phyloP scores from a whole-genome alignment of 1,139 yeast species.

The Yamadazyma atmosphaerica region DNA sequence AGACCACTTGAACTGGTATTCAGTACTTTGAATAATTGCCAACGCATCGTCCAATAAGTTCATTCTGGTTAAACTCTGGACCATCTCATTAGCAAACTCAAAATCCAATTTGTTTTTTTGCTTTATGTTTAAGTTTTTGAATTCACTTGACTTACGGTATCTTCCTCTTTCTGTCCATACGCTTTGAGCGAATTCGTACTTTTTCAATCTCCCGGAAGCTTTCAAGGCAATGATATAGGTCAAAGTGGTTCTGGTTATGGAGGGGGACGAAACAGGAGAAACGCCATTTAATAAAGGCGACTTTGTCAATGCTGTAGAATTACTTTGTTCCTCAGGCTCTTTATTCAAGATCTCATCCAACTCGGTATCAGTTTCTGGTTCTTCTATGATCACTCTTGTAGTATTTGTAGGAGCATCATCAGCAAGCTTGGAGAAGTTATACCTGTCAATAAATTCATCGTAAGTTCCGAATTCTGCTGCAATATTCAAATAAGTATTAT shows the following conservation, averaged over 20 bases:
- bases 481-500: constrained; percentile 55
- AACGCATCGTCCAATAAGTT: constrained; percentile 68
- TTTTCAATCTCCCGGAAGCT: constrained; percentile 59
- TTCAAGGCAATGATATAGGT: constrained; percentile 64
- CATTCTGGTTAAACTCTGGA: constrained; percentile 50
- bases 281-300: constrained; percentile 28
- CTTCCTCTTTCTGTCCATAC: constrained; percentile 80
- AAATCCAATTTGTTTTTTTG: constrained; percentile 58
- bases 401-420: constrained; percentile 22
- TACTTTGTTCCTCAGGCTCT: constrained; percentile 3
- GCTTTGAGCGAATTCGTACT: constrained; percentile 57
- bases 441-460: constrained; percentile 53
- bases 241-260: constrained; percentile 48
- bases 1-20: constrained; percentile 71
- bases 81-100: constrained; percentile 67
- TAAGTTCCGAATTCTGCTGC: constrained; percentile 49
- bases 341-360: constrained; percentile 3
- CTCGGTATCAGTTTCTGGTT: constrained; percentile 12
- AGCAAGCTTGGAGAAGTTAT: constrained; percentile 18
- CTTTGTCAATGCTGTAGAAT: constrained; percentile 13
- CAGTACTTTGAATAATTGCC: constrained; percentile 64
- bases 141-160: constrained; percentile 56
- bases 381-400: constrained; percentile 11
- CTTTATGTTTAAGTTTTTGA: constrained; percentile 36
- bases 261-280: constrained; percentile 9